These are phyloP conservation scores for Schizothecium vesticola DNA, from an alignment of 495 filamentous ascomycete genomes.

Conservation along the genomic window DNA sequence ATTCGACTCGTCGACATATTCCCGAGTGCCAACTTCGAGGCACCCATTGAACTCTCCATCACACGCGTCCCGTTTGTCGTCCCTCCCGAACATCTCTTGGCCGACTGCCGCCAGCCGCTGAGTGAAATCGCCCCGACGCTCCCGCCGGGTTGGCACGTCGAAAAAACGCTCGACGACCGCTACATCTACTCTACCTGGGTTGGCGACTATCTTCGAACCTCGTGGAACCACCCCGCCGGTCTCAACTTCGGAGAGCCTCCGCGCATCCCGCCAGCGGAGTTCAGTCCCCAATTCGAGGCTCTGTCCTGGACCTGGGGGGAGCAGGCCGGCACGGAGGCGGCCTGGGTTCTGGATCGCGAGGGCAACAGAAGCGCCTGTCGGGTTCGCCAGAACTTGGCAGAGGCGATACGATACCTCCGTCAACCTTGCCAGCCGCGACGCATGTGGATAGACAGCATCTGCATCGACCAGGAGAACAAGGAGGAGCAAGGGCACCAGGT, in stretches of 20 bases:
- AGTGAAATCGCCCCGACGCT: background rate
- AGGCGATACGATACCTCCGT: background rate
- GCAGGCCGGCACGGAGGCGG: background rate
- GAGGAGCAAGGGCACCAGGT: background rate
- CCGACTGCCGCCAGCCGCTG: background rate
- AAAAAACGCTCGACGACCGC: background rate
- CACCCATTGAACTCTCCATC: background rate
- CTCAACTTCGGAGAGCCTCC: background rate
- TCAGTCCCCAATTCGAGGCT: background rate
- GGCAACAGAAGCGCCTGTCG: background rate
- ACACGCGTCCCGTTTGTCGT: background rate
- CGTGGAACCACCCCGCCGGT: background rate
- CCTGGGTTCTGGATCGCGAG: background rate
- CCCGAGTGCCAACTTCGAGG: background rate
- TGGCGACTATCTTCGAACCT: background rate
- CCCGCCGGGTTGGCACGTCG: background rate
- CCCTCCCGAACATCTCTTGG: background rate
- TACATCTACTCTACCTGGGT: background rate
- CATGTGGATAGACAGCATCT: slow-evolving; percentile 5
- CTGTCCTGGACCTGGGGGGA: background rate
- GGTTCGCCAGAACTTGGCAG: background rate
- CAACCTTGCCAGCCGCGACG: background rate
- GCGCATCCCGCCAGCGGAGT: background rate
- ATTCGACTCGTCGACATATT: background rate
- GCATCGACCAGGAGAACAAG: background rate